These are phyloP conservation scores for Septoria linicola DNA, from an alignment of 2,329 filamentous ascomycete genomes.

Conservation along the genomic window DNA sequence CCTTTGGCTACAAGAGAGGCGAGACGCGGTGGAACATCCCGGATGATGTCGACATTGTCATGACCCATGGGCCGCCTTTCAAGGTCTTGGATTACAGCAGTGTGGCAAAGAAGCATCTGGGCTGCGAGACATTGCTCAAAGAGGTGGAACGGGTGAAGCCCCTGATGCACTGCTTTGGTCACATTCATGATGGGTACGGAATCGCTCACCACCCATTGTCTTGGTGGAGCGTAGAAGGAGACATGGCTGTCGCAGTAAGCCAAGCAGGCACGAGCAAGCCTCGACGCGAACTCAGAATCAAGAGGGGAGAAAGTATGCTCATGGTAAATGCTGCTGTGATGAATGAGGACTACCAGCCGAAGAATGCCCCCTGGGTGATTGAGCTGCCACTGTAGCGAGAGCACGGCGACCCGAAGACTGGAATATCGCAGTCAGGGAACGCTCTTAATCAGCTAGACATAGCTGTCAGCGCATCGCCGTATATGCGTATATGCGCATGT, in stretches of 20 bases:
- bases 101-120: constrained; percentile 29
- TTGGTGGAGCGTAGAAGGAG: neutral
- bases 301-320: constrained; percentile 51
- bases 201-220: neutral
- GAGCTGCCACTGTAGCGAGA: constrained; percentile 35
- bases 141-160: constrained; percentile 53
- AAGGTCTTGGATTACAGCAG: constrained; percentile 26
- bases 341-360: constrained; percentile 48
- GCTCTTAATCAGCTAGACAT: too few relatives aligned
- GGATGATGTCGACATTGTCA: constrained; percentile 39
- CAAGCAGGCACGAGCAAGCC: constrained; percentile 1
- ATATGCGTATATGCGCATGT: too few relatives aligned
- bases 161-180: constrained; percentile 58
- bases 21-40: constrained; percentile 36
- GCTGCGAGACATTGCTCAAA: constrained; percentile 54
- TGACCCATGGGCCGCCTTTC: constrained; percentile 41
- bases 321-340: constrained; percentile 60
- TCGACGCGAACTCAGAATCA: neutral
- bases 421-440: too few relatives aligned
- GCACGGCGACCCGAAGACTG: too few relatives aligned
- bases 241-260: neutral
- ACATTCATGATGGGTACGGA: constrained; percentile 53
- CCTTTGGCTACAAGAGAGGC: constrained; percentile 54
- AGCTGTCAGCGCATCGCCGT: too few relatives aligned
- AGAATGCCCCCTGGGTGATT: constrained; percentile 55